These are phyloP conservation scores for Parathielavia hyrcaniae DNA, from an alignment of 495 filamentous ascomycete genomes.

Conservation along the genomic window DNA sequence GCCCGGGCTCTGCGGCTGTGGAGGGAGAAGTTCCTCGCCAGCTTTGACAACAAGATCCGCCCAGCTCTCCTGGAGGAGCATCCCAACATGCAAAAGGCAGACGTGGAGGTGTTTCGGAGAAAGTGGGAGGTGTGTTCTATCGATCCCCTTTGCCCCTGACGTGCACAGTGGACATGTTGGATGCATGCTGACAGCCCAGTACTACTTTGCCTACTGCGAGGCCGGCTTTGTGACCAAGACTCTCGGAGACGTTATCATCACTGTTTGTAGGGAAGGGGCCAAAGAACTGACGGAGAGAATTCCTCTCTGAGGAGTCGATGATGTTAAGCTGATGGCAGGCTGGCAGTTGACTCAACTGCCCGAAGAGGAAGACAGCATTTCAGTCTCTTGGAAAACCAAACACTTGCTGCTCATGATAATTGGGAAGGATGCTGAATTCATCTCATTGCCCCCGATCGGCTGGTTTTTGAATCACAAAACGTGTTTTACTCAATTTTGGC, in stretches of 20 bases:
- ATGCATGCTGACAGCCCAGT: conserved; percentile 41
- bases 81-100: conserved; percentile 48
- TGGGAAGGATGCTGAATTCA: too few relatives aligned
- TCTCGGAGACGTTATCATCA: conserved; percentile 63
- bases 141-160: background rate
- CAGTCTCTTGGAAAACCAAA: too few relatives aligned
- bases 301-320: conserved; percentile 52
- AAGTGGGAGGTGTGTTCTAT: conserved; percentile 57
- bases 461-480: too few relatives aligned
- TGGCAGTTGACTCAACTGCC: too few relatives aligned
- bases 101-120: conserved; percentile 57
- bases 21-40: conserved; percentile 55
- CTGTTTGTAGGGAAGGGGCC: conserved; percentile 58
- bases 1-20: conserved; percentile 61
- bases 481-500: too few relatives aligned
- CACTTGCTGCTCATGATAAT: too few relatives aligned
- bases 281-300: conserved; percentile 62
- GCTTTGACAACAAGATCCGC: conserved; percentile 52
- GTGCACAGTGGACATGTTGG: too few relatives aligned
- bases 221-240: conserved; percentile 65
- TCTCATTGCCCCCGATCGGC: too few relatives aligned
- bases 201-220: conserved; percentile 69
- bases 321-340: too few relatives aligned
- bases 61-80: conserved; percentile 50
- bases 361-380: too few relatives aligned